Evolutionary conservation across 208 protist species (phyloP).

Genomic region (Willaertia magna): DNA sequence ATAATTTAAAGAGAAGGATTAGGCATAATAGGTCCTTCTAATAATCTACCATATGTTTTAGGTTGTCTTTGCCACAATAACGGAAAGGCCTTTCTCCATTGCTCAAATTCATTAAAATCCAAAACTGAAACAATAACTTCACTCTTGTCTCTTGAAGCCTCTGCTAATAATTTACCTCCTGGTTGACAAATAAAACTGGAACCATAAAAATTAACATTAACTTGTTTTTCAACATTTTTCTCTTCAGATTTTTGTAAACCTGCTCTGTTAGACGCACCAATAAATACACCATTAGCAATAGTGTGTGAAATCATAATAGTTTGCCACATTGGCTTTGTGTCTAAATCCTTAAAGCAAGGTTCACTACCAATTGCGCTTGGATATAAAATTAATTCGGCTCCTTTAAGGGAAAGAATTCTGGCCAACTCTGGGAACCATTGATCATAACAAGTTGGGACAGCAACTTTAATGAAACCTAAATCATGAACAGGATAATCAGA

Average conservation of each 20-base stretch:
- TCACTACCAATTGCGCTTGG: conserved; percentile 21
- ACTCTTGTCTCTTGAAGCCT: conserved; percentile 4
- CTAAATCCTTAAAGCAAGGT: background rate
- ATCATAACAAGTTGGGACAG: conserved; percentile 18
- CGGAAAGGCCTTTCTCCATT: conserved; percentile 14
- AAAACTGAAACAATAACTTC: conserved; percentile 5
- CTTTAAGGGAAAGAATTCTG: conserved; percentile 20
- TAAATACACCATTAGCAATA: conserved; percentile 11
- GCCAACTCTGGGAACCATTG: conserved; percentile 25
- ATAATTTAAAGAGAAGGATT: too few relatives aligned
- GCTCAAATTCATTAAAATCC: conserved; percentile 4
- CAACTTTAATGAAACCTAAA: conserved; percentile 19
- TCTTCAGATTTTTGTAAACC: background rate
- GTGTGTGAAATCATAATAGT: conserved; percentile 9
- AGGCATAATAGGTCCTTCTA: too few relatives aligned
- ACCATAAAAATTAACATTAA: conserved; percentile 12
- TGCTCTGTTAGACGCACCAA: background rate
- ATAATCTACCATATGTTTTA: background rate
- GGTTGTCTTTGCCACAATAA: conserved; percentile 7
- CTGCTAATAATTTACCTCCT: conserved; percentile 1
- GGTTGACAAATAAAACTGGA: conserved; percentile 12
- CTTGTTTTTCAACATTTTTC: background rate
- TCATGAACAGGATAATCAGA: conserved; percentile 19
- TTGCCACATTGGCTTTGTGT: conserved; percentile 13
- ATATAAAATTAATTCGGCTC: conserved; percentile 21